These are phyloP conservation scores for Penicillium sp. DNA, from an alignment of 2,329 filamentous ascomycete genomes.

Conservation along the genomic window DNA sequence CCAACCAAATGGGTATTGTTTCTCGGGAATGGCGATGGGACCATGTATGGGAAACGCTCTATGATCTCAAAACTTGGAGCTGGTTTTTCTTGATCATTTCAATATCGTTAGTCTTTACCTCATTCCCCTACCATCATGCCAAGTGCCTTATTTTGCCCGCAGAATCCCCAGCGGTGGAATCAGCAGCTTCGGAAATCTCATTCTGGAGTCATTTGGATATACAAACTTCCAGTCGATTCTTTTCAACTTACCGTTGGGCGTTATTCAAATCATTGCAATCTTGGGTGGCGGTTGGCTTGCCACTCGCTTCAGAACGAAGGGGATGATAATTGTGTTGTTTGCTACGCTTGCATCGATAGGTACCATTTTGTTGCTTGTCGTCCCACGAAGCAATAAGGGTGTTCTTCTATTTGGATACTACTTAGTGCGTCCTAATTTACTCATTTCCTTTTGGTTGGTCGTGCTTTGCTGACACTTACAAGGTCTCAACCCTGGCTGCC, in stretches of 20 bases:
- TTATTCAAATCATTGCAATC: slow-evolving; percentile 40
- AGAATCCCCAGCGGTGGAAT: slow-evolving; percentile 43
- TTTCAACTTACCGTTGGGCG: slow-evolving; percentile 45
- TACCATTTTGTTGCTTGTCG: slow-evolving; percentile 50
- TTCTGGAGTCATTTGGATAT: slow-evolving; percentile 45
- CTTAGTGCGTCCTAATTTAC: slow-evolving; percentile 34
- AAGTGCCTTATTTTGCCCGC: not conserved
- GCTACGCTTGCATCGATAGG: slow-evolving; percentile 43
- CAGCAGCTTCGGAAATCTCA: slow-evolving; percentile 41
- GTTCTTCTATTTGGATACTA: slow-evolving; percentile 55
- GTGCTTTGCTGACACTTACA: not conserved
- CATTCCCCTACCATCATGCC: not conserved
- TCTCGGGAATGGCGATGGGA: slow-evolving; percentile 54
- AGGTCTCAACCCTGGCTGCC: slow-evolving; percentile 33
- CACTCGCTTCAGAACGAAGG: slow-evolving; percentile 46
- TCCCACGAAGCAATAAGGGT: slow-evolving; percentile 49
- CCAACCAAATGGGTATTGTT: slow-evolving; percentile 57
- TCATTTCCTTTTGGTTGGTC: not conserved
- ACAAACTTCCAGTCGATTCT: slow-evolving; percentile 42
- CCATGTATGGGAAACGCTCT: slow-evolving; percentile 43
- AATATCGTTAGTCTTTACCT: slow-evolving; percentile 20
- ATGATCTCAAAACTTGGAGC: slow-evolving; percentile 39
- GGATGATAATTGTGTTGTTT: slow-evolving; percentile 44
- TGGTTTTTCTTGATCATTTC: slow-evolving; percentile 30
- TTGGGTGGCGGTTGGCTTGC: slow-evolving; percentile 40